Evolutionary conservation across 352 stramenopile genomes (phyloP), one percentile per base, ranked within the genome.

Genomic region (Salisapilia sapeloensis): DNA sequence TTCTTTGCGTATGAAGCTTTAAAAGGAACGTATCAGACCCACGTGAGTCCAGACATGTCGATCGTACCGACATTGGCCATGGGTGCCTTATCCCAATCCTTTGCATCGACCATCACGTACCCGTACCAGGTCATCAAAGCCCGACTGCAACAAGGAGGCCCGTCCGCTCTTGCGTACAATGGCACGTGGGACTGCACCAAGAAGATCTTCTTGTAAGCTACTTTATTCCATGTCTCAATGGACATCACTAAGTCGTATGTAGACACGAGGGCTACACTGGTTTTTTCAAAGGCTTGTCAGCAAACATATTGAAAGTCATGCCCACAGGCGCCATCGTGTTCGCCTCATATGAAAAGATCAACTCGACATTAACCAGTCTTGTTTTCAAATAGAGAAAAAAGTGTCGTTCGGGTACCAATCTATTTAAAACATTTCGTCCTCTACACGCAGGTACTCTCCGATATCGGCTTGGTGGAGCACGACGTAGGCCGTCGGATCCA

Each of bases 391-490:
- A n/a, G n/a, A n/a, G n/a, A n/a, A n/a, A n/a, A n/a, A n/a, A n/a
- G n/a, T n/a, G n/a, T n/a, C n/a, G n/a, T n/a, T n/a, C n/a, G n/a
- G n/a, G n/a, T n/a, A n/a, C n/a, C n/a, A n/a, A n/a, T n/a, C n/a
- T n/a, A 17, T 28, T 81, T 90, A 97, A 74, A 96, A 96, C 66
- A 96, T 92, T 53, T 97, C 90, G 44, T 97, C 91, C 74, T 99
- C 95, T 29, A 96, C 72, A 57, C 95, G 71, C 28, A 99, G 71
- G 67, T 99, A 99, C 60, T 99, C 95, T 38, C 95, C 95, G 36
- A 99, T 96, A 74, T 99, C 95, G 19, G 85, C 93, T 58, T 99
- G 95, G 63, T 99, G 95, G 28, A 99, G 65, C 36, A 99, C 93
- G 6, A 98, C 93, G 63, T 97, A 97, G 3, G 81, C 92, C 11